Conservation (phyloP, 2,329 filamentous ascomycete genomes). For the Rhynchosporium graminicola region DNA sequence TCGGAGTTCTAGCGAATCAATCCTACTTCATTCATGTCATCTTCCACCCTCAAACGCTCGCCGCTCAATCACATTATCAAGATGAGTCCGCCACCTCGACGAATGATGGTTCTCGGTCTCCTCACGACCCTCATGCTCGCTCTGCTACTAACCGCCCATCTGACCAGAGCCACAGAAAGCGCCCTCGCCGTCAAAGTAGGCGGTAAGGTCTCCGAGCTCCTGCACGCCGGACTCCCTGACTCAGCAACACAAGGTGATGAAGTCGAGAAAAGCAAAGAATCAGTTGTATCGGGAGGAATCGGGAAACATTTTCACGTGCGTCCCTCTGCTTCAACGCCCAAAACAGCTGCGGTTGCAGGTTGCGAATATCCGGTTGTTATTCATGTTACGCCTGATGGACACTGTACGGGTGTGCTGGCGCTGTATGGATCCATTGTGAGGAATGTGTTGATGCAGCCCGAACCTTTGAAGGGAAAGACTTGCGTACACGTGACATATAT, state of each 20-base stretch:
- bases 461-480: constrained; percentile 11
- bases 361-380: constrained; percentile 21
- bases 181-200: constrained; percentile 15
- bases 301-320: constrained; percentile 18
- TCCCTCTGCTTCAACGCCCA: constrained; percentile 9
- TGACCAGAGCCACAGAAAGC: constrained; percentile 1
- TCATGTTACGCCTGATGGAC: constrained; percentile 21
- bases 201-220: constrained; percentile 10
- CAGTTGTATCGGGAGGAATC: not conserved
- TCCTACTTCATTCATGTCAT: too few species aligned
- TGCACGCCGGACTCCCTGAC: not conserved
- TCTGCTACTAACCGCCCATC: not conserved
- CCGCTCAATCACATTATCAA: not conserved
- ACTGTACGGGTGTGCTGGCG: constrained; percentile 18
- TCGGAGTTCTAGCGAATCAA: not conserved
- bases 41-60: too few species aligned
- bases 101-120: constrained; percentile 8
- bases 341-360: constrained; percentile 5
- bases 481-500: constrained; percentile 21
- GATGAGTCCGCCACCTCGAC: constrained; percentile 7
- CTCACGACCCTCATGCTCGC: constrained; percentile 6
- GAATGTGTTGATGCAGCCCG: constrained; percentile 17
- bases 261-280: not conserved
- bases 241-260: not conserved
- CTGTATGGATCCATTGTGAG: constrained; percentile 21